These are phyloP conservation scores for Scenedesmus sp. DNA, from an alignment of 163 green algal genomes.

Conservation along the genomic window DNA sequence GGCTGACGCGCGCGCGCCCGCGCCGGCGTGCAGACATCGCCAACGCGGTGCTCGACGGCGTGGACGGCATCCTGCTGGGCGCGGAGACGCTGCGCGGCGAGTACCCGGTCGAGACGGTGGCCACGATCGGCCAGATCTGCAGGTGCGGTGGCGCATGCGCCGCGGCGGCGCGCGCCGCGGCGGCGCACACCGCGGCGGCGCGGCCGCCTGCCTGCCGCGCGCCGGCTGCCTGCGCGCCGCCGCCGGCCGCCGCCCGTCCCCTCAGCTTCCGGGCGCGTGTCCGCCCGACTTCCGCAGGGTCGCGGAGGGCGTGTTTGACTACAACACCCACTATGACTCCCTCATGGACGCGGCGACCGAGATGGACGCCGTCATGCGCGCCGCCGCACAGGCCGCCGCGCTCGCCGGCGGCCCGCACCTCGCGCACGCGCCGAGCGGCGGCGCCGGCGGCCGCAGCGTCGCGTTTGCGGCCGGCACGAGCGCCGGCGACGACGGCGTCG, in stretches of 20 bases:
- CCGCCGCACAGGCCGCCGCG: neutral
- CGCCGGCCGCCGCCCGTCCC: no score
- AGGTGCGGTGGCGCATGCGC: neutral
- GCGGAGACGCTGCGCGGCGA: slow-evolving; percentile 82
- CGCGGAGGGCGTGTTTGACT: slow-evolving; percentile 61
- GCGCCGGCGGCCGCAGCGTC: slow-evolving; percentile 5
- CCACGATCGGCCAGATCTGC: slow-evolving; percentile 71
- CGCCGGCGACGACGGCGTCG: neutral
- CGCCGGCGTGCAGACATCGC: slow-evolving; percentile 74
- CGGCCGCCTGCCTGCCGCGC: no score
- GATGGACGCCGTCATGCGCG: neutral
- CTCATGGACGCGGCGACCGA: slow-evolving; percentile 50
- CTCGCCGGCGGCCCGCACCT: neutral
- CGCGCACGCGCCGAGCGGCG: neutral
- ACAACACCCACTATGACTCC: slow-evolving; percentile 56
- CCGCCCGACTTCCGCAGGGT: slow-evolving; percentile 38
- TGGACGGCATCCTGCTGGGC: slow-evolving; percentile 83
- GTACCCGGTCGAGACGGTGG: slow-evolving; percentile 66
- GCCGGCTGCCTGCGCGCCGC: no score
- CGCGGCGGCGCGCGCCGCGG: neutral
- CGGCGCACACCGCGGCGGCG: neutral
- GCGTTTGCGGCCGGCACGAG: slow-evolving; percentile 10
- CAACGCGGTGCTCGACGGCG: slow-evolving; percentile 90
- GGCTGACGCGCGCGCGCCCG: neutral
- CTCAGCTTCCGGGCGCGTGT: no score